Conservation (phyloP, 257 asterid species). For the Plantago major region DNA sequence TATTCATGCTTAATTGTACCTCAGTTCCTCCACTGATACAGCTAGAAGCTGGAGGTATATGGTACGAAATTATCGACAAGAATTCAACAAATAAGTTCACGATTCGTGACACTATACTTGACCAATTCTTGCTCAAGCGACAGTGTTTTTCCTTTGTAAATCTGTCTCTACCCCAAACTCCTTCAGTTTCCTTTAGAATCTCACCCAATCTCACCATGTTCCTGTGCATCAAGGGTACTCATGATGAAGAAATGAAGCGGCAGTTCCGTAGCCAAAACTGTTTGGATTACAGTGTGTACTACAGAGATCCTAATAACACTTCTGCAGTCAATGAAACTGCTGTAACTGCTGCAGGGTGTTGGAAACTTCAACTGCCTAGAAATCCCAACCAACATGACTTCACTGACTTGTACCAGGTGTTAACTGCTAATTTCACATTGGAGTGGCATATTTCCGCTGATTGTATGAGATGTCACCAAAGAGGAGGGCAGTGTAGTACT, state of each 20-base stretch:
- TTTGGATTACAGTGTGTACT: neutral
- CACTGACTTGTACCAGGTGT: neutral
- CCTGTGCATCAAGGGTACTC: neutral
- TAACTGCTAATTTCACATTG: constrained; percentile 18
- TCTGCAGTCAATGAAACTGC: no score
- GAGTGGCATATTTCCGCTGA: constrained; percentile 30
- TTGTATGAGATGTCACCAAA: constrained; percentile 25
- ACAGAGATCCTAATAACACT: neutral
- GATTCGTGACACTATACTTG: neutral
- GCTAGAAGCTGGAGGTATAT: neutral
- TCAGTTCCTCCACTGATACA: constrained; percentile 1
- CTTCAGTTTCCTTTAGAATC: constrained; percentile 19
- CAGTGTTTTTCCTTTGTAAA: neutral
- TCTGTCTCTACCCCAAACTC: constrained; percentile 1
- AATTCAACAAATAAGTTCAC: neutral
- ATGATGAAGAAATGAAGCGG: no score
- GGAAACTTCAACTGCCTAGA: constrained; percentile 15
- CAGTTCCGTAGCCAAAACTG: neutral
- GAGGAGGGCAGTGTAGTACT: constrained; percentile 34
- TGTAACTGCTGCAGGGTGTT: neutral
- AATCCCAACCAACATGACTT: neutral
- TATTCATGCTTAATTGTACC: constrained; percentile 15
- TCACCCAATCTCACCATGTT: constrained; percentile 23
- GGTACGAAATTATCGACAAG: neutral
- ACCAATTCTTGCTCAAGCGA: accelerated